Percentiles rank a stretch among this genome's conserved stretches.
phyloP scores from a whole-genome alignment of 1,284 basidiomycete species.

The Tilletia caries region DNA sequence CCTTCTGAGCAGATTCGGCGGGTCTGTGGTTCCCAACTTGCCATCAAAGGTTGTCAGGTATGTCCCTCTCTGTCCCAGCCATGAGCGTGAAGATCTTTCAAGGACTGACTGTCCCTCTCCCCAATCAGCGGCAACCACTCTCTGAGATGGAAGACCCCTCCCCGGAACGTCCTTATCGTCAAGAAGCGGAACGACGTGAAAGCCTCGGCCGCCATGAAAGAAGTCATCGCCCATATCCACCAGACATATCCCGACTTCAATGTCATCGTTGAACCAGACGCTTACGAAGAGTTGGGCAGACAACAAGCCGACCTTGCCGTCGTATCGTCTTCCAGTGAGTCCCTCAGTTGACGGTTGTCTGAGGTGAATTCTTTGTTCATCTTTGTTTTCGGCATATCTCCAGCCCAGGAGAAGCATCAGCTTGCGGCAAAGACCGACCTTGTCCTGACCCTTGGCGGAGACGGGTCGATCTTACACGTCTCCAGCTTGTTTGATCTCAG shows the following conservation, averaged over 20 bases:
- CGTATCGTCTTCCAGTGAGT: not conserved
- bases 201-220: constrained; percentile 55
- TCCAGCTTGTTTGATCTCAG: constrained; percentile 84
- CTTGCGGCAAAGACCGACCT: constrained; percentile 61
- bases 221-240: constrained; percentile 51
- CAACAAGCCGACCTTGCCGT: constrained; percentile 54
- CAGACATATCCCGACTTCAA: constrained; percentile 66
- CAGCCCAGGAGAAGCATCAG: constrained; percentile 17
- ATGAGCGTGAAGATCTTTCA: no score
- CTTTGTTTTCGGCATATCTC: not conserved
- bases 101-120: no score
- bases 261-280: constrained; percentile 69
- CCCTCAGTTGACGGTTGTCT: not conserved
- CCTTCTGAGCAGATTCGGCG: no score
- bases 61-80: no score
- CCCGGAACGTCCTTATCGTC: constrained; percentile 57
- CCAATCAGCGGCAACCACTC: constrained; percentile 45
- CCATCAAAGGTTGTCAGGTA: no score
- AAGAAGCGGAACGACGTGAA: constrained; percentile 58
- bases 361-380: not conserved
- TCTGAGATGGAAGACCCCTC: constrained; percentile 47
- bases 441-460: constrained; percentile 86
- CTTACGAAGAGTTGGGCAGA: constrained; percentile 64
- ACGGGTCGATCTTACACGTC: constrained; percentile 91
- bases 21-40: no score